Evolutionary conservation across 768 basidiomycete species (phyloP), one percentile per base, ranked within the genome.

Genomic region (Leucocoprinus sp.): DNA sequence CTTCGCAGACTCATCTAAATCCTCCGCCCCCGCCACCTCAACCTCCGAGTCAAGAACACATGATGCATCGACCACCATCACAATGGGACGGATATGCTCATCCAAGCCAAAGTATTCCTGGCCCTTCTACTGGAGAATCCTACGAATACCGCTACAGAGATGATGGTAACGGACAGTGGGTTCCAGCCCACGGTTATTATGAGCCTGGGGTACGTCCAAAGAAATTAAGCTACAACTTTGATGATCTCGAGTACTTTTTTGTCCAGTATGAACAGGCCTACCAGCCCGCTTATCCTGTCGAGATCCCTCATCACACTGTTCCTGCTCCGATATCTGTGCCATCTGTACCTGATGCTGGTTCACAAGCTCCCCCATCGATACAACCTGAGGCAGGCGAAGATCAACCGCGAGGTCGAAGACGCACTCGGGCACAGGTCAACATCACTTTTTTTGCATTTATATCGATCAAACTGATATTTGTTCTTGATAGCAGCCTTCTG

Each of bases 141-240:
- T 84, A 82, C 53, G 69, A 74, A 31, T 80, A 80, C 50, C 66
- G 80, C 41, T 84, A 79, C 58, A 65, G 80, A 46, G 76, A 81
- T 14, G 82, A 82, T 26, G 78, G 75, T 60, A 62, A 47, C 61
- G 48, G 45, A 14, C 45, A 46, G 12, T 73, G 80, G 80, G 64
- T 70, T 24, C 55, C 64, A 8, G 64, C 64, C 17, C 60, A 70
- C 21, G 60, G 61, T 18, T 85, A 82, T 54, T 84, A 84, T 54
- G 72, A 75, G 49, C 69, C 76, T 42, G 55, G 73, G 35, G 80
- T 79, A 48, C 56, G 71, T 64, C n/a, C n/a, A n/a, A n/a, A n/a
- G n/a, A n/a, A n/a, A n/a, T n/a, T n/a, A n/a, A n/a, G n/a, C n/a
- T n/a, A n/a, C n/a, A n/a, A n/a, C n/a, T n/a, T n/a, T n/a, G n/a